These are phyloP conservation scores for Calonectria pseudoturangicola DNA, from an alignment of 2,329 filamentous ascomycete species.

Conservation along the genomic window DNA sequence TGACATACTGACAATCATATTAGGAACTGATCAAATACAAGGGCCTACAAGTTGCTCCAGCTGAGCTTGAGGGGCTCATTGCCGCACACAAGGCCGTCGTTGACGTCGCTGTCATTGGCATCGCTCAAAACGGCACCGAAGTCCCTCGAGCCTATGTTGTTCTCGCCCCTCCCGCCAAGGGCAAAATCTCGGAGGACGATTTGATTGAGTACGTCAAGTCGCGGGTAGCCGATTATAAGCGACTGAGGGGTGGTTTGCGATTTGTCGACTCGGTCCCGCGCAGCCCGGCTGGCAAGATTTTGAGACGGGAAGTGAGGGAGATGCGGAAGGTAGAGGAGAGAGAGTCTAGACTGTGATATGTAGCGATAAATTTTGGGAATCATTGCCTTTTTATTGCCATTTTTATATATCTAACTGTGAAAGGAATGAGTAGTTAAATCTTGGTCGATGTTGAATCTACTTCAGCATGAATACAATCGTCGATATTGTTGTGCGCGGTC, in stretches of 20 bases:
- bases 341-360: slow-evolving; percentile 8
- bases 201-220: slow-evolving; percentile 52
- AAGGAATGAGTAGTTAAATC: too few species aligned
- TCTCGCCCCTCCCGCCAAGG: slow-evolving; percentile 47
- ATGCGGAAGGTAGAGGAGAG: slow-evolving; percentile 54
- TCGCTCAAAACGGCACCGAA: slow-evolving; percentile 67
- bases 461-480: too few species aligned
- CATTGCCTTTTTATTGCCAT: neutral
- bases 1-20: neutral
- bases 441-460: too few species aligned
- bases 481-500: too few species aligned
- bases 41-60: slow-evolving; percentile 80
- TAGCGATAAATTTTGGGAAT: too few species aligned
- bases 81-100: slow-evolving; percentile 63
- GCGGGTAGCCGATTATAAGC: slow-evolving; percentile 74
- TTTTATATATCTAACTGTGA: neutral
- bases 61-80: slow-evolving; percentile 74
- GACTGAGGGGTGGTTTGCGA: slow-evolving; percentile 79
- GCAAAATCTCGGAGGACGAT: slow-evolving; percentile 52
- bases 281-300: slow-evolving; percentile 73
- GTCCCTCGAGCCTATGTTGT: slow-evolving; percentile 68
- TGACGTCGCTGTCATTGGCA: slow-evolving; percentile 78
- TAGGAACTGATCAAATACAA: slow-evolving; percentile 76
- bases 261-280: slow-evolving; percentile 82
- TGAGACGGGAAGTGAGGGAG: slow-evolving; percentile 63